A percentile compares a stretch with the other conserved stretches of the same genome.
These are phyloP conservation scores for Candida cerambycidarum DNA, from an alignment of 805 yeast species.

Conservation along the genomic window DNA sequence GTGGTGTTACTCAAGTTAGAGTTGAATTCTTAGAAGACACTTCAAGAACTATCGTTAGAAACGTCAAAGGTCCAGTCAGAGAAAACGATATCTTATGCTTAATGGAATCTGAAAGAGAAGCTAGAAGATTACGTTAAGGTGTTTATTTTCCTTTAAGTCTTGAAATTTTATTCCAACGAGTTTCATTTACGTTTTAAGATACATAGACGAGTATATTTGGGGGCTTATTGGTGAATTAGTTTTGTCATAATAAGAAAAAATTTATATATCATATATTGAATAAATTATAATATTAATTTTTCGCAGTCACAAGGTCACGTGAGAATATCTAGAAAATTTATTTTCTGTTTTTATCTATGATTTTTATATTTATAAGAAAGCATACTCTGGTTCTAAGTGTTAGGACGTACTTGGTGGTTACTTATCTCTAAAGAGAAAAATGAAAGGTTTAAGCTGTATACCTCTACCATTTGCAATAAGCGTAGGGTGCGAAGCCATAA, in stretches of 20 bases:
- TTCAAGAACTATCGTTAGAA: conserved; percentile 50
- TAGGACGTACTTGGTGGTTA: too few species aligned
- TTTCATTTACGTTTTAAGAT: conserved; percentile 1
- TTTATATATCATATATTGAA: conserved; percentile 6
- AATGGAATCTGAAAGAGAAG: conserved; percentile 99
- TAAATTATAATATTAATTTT: conserved; percentile 4
- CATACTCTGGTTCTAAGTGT: too few species aligned
- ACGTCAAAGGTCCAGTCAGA: conserved; percentile 52
- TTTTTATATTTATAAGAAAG: too few species aligned
- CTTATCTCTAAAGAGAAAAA: too few species aligned
- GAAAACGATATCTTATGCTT: conserved; percentile 92
- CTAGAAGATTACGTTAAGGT: conserved; percentile 83
- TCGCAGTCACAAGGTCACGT: conserved; percentile 12
- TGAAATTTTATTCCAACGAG: conserved; percentile 9
- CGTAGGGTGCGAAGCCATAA: neutral
- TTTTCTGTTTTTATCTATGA: too few species aligned
- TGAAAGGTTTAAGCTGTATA: too few species aligned
- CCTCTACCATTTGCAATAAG: too few species aligned
- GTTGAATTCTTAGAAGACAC: conserved; percentile 49
- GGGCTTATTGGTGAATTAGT: neutral
- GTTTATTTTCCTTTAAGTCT: neutral
- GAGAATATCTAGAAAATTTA: neutral
- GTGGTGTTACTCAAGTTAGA: conserved; percentile 70
- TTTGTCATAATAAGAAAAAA: conserved; percentile 6
- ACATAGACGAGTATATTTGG: neutral